Evolutionary conservation across 495 filamentous ascomycete genomes (phyloP).

Genomic region (Thozetella sp.): DNA sequence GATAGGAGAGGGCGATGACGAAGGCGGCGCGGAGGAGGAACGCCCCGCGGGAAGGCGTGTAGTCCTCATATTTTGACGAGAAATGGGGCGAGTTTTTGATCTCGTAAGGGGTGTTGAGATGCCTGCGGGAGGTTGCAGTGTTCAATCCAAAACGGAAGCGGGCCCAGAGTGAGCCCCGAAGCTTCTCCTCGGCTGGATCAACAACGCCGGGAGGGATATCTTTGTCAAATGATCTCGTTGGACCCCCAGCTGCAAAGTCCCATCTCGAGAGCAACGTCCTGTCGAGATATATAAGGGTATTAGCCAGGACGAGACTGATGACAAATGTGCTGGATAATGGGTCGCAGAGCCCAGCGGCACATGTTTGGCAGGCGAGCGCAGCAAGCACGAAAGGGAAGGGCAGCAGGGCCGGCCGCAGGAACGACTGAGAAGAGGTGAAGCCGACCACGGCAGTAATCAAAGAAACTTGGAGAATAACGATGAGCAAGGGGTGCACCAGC

Average conservation of each 20-base stretch:
- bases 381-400: background rate
- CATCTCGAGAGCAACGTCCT: background rate
- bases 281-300: background rate
- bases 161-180: background rate
- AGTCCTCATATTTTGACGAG: background rate
- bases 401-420: background rate
- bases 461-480: background rate
- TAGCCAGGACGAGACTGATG: background rate
- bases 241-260: background rate
- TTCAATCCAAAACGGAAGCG: background rate
- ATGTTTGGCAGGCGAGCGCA: background rate
- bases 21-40: background rate
- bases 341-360: background rate
- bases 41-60: background rate
- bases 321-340: background rate
- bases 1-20: background rate
- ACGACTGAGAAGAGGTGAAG: background rate
- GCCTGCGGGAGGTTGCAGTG: background rate
- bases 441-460: background rate
- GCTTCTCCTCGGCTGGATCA: background rate
- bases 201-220: background rate
- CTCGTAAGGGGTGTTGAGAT: background rate
- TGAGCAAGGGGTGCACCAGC: background rate
- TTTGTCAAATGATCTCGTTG: background rate
- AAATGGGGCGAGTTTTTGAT: background rate